Base-by-base conservation (phyloP, 2,329 filamentous ascomycete genomes). In the Nigrospora oryzae region DNA sequence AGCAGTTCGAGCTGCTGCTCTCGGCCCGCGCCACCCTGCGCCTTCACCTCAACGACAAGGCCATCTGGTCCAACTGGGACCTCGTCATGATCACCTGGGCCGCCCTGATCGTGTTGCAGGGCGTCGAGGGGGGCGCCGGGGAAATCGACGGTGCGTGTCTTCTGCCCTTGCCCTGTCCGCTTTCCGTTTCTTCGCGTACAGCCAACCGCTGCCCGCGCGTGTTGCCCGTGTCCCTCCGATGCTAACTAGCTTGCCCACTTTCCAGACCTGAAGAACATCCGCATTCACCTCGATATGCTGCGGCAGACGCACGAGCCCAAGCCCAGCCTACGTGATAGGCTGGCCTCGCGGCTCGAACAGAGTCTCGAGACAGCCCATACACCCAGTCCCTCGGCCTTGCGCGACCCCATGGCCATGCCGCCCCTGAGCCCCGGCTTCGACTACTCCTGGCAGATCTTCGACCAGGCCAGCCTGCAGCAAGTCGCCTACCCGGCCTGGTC, bases 41-140 rank as follows among this genome's bases (percentile, higher is more conserved):
- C 46, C 51, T 69, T 3, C 66, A 68, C 37, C 56, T 62, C 4
- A 56, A 63, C n/a, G 67, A 69, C 42, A 53, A 61, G 17, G 60
- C 63, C 1, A 69, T 69, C 44, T 69, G 66, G 67, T 61, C 64
- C 4, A 69, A 69, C 38, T 70, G 64, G 61, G 67, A 69, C 36
- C 52, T 69, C 1, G 60, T 68, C 16, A 65, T 70, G 50, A 70
- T 70, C 42, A 68, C 66, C 0, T 69, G 66, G 66, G 66, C 67
- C 6, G 65, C 66, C 2, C 51, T 69, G 10, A 64, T 69, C n/a
- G 64, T 69, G 2, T 51, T 70, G 1, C 66, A 69, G 47, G 67
- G 61, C 3, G 55, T 67, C 3, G 63, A 68, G 46, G 64, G 63
- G 1, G 65, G 65, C 0, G 61, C 63, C 11, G 64, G 64, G 0